These are phyloP conservation scores for Syzygium syzygioides DNA, from an alignment of 441 rosid species.

Conservation along the genomic window DNA sequence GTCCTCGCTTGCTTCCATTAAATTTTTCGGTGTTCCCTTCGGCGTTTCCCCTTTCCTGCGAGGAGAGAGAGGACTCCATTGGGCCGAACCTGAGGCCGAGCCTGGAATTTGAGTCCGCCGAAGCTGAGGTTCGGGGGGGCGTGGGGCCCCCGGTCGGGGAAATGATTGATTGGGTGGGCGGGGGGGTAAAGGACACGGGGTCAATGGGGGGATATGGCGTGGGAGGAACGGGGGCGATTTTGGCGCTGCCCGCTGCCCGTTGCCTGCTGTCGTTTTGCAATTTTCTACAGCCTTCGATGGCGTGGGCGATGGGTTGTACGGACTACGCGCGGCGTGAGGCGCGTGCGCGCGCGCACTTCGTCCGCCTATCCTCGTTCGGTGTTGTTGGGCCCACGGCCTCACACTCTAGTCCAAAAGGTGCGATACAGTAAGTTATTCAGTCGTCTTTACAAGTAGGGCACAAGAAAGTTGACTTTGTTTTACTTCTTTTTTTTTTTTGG, in stretches of 20 bases:
- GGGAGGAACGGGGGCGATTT: slow-evolving; percentile 24
- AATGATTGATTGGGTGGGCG: background rate
- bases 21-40: slow-evolving; percentile 23
- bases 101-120: slow-evolving; percentile 19
- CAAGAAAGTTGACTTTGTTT: background rate
- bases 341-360: background rate
- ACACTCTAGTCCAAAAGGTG: background rate
- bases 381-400: background rate
- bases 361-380: background rate
- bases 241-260: slow-evolving; percentile 41
- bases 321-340: background rate
- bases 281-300: background rate
- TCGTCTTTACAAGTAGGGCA: background rate
- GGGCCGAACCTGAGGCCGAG: background rate
- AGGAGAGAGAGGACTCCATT: background rate
- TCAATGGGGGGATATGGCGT: slow-evolving; percentile 23
- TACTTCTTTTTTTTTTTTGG: too few species aligned
- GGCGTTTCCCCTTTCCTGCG: background rate
- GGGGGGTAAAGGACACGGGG: slow-evolving; percentile 17
- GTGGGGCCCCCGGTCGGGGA: background rate
- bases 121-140: background rate
- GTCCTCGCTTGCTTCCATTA: slow-evolving; percentile 22
- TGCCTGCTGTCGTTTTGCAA: background rate
- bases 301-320: background rate
- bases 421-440: background rate